Evolutionary conservation across 345 rosid species (phyloP).

Genomic region (Nasturtium officinale): DNA sequence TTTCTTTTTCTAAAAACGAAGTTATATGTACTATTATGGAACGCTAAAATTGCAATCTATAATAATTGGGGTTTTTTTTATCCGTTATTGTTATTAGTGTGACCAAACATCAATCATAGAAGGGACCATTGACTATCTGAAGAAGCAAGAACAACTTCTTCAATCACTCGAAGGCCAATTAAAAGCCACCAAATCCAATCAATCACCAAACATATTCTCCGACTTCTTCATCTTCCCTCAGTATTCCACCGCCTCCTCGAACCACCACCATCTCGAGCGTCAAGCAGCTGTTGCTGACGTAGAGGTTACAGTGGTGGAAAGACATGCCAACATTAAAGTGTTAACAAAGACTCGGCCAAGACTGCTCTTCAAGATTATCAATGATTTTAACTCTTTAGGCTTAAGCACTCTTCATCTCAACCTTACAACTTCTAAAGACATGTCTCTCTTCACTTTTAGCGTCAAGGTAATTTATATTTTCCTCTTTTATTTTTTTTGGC

Average conservation of each 20-base stretch:
- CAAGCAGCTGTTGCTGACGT: constrained; percentile 51
- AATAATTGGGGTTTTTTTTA: background rate
- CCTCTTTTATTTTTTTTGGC: background rate
- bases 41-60: background rate
- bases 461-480: constrained; percentile 50
- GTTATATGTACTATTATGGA: background rate
- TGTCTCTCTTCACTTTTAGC: constrained; percentile 59
- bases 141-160: constrained; percentile 68
- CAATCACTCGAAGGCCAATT: constrained; percentile 55
- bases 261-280: constrained; percentile 25
- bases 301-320: constrained; percentile 65
- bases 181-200: constrained; percentile 24
- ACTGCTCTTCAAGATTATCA: constrained; percentile 57
- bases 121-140: constrained; percentile 70
- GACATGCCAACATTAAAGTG: constrained; percentile 64
- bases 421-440: constrained; percentile 50
- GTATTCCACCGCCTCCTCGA: constrained; percentile 42
- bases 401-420: constrained; percentile 60
- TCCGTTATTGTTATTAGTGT: constrained; percentile 37
- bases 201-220: constrained; percentile 42
- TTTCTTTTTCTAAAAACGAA: too few species aligned
- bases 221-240: constrained; percentile 64
- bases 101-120: constrained; percentile 84
- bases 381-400: constrained; percentile 51
- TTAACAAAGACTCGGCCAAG: constrained; percentile 51